Evolutionary conservation across 2,329 filamentous ascomycete genomes (phyloP).

Genomic region (Calonectria fujianensis): DNA sequence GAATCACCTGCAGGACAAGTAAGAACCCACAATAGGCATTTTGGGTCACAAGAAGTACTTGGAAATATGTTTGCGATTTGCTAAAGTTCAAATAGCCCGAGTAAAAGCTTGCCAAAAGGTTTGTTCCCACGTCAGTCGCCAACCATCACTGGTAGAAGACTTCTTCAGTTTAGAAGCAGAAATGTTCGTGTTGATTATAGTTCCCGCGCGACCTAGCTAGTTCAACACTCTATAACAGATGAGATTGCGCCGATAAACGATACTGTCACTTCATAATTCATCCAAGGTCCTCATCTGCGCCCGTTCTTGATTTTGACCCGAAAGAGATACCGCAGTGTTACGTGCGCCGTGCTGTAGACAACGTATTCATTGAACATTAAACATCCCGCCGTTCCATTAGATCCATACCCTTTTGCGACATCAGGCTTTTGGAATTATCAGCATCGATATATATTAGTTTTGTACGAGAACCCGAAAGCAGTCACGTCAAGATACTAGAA

Average conservation of each 20-base stretch:
- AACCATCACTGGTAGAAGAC: background rate
- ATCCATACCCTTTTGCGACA: background rate
- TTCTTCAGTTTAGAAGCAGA: background rate
- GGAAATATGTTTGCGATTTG: too few species aligned
- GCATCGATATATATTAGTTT: background rate
- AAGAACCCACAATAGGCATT: too few species aligned
- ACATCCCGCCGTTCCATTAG: background rate
- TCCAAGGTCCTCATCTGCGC: background rate
- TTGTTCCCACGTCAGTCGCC: too few species aligned
- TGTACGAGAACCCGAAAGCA: background rate
- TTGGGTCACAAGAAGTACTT: too few species aligned
- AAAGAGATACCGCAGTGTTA: background rate
- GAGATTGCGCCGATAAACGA: background rate
- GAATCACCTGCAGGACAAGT: too few species aligned
- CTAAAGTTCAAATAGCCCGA: too few species aligned
- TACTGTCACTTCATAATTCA: background rate
- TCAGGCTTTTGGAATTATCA: background rate
- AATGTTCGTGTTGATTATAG: background rate
- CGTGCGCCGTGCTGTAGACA: background rate
- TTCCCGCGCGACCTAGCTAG: background rate
- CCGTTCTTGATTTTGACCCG: background rate
- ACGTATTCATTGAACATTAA: constrained; percentile 19
- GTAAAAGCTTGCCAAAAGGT: too few species aligned
- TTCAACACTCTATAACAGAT: background rate
- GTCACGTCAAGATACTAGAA: background rate